Conservation (phyloP, 164 flowering plant species). For the Brasenia schreberi region DNA sequence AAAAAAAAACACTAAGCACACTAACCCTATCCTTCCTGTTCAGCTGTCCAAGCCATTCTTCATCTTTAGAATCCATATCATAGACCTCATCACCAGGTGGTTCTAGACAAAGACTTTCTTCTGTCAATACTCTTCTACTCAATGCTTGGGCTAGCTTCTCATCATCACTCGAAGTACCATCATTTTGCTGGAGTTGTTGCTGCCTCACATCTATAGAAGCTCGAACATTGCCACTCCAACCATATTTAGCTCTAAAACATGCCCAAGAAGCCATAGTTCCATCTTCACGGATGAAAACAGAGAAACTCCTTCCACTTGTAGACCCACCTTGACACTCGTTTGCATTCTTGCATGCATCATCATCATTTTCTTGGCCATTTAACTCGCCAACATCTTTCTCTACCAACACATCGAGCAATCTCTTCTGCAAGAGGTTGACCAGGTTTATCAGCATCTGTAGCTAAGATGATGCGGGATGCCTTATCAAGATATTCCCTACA, state of each 20-base stretch:
- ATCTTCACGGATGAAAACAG: slow-evolving; percentile 33
- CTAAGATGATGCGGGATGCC: slow-evolving; percentile 84
- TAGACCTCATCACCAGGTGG: slow-evolving; percentile 52
- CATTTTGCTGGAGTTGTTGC: not conserved
- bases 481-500: slow-evolving; percentile 67
- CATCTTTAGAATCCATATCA: no score
- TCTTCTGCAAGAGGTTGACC: slow-evolving; percentile 95
- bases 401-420: slow-evolving; percentile 93
- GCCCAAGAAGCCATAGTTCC: slow-evolving; percentile 13
- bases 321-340: slow-evolving; percentile 87
- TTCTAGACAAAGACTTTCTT: slow-evolving; percentile 34
- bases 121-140: slow-evolving; percentile 25
- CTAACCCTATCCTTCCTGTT: no score
- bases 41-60: no score
- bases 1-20: no score
- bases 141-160: slow-evolving; percentile 12
- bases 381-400: slow-evolving; percentile 93
- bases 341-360: slow-evolving; percentile 61
- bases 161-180: slow-evolving; percentile 10
- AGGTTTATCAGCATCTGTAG: slow-evolving; percentile 81
- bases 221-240: slow-evolving; percentile 44
- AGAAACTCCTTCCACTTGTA: slow-evolving; percentile 42
- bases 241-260: slow-evolving; percentile 62
- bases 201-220: slow-evolving; percentile 19
- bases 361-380: slow-evolving; percentile 70